Evolutionary conservation across 257 asterid genomes (phyloP), one percentile per base, ranked within the genome.

Genomic region (Solanum bulbocastanum): DNA sequence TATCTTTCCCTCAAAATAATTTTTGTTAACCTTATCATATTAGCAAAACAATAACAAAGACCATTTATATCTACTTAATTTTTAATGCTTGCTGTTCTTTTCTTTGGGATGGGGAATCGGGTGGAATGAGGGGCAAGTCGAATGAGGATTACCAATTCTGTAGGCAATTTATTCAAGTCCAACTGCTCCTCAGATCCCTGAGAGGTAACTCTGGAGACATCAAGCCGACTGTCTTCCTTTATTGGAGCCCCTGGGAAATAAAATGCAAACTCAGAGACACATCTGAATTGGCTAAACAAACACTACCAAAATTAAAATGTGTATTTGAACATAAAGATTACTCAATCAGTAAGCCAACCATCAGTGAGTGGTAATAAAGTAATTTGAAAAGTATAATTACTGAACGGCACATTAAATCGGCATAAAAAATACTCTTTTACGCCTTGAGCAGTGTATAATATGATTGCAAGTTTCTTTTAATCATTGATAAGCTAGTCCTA

Each of bases 181-280:
- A 89, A 86, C 49, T 65, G 85, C 13, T 87, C 87, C 30, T 87
- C 90, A n/a, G 87, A 88, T 23, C 88, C 87, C 89, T 73, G 90
- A 74, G 78, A 82, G 36, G 92, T 87, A 81, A 90, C 89, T 83
- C 92, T 89, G n/a, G 90, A 89, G 83, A 87, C 52, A 83, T 89
- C 92, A 90, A 87, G 72, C 86, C 76, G 58, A 69, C 88, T 83
- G 76, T 84, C 91, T 83, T 85, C 89, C 33, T 39, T 86, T 85
- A 74, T 79, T 52, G 84, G 65, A 49, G 60, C 27, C 69, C 87
- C 92, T 89, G 89, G 82, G 82, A 52, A 33, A 18, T 33, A 39
- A 23, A 15, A 35, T 66, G 32, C 74, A 52, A 72, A 78, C 52
- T 65, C 78, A 84, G 83, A 79, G 36, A 37, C 49, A 33, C 23